These are phyloP conservation scores for Xylaria sp. DNA, from an alignment of 2,329 filamentous ascomycete species.

Conservation along the genomic window DNA sequence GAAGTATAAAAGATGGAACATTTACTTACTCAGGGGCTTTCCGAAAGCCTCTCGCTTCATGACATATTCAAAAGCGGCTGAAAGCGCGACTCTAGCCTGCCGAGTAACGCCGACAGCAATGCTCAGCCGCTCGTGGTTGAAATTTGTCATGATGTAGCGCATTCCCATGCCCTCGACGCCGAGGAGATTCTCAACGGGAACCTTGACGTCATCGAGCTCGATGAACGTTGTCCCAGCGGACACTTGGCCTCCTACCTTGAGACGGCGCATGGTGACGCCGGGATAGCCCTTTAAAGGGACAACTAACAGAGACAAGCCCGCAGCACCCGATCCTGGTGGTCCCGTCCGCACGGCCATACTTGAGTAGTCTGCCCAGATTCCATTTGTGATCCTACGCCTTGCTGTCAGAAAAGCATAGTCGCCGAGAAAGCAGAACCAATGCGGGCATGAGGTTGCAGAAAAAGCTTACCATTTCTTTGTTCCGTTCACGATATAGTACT, in stretches of 20 bases:
- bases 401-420: not conserved
- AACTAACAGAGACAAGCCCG: constrained; percentile 72
- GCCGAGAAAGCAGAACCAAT: too few species aligned
- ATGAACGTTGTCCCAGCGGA: constrained; percentile 78
- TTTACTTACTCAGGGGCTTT: constrained; percentile 56
- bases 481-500: constrained; percentile 77
- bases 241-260: constrained; percentile 73
- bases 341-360: constrained; percentile 80
- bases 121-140: constrained; percentile 79
- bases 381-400: constrained; percentile 70
- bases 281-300: constrained; percentile 74
- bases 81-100: constrained; percentile 59
- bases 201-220: constrained; percentile 78
- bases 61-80: constrained; percentile 53
- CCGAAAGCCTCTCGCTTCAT: constrained; percentile 54
- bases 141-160: constrained; percentile 79
- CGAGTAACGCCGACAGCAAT: constrained; percentile 73
- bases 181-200: constrained; percentile 76
- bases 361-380: constrained; percentile 74
- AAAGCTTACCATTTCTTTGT: constrained; percentile 73
- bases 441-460: not conserved
- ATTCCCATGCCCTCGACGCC: constrained; percentile 77
- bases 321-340: constrained; percentile 63
- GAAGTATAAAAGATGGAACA: not conserved
- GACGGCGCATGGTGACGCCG: constrained; percentile 73